These are phyloP conservation scores for Penicillium argentinense DNA, from an alignment of 495 filamentous ascomycete species.

Conservation along the genomic window DNA sequence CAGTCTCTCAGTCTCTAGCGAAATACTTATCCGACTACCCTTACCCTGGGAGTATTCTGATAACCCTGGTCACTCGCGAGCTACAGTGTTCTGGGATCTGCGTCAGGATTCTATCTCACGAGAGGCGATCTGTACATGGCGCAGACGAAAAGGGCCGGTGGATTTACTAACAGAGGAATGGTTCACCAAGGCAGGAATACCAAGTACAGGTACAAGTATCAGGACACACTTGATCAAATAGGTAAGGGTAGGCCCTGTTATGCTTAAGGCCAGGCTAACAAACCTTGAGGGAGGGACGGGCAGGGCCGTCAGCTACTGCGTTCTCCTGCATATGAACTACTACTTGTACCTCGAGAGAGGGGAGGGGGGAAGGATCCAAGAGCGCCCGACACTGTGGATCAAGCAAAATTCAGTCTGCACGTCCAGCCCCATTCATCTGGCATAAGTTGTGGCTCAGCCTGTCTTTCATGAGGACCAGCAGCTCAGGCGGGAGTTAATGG, in stretches of 20 bases:
- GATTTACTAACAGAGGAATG: constrained; percentile 21
- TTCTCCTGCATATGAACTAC: constrained; percentile 23
- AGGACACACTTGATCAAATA: constrained; percentile 23
- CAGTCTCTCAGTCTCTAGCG: constrained; percentile 9
- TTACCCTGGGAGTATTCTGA: neutral
- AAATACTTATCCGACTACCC: constrained; percentile 8
- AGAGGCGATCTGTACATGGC: constrained; percentile 10
- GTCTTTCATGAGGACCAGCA: constrained; percentile 7
- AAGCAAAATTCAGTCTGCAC: constrained; percentile 12
- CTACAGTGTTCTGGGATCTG: constrained; percentile 9
- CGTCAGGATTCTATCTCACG: constrained; percentile 6
- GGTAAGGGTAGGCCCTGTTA: constrained; percentile 1
- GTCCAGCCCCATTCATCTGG: constrained; percentile 5
- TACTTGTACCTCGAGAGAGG: constrained; percentile 12
- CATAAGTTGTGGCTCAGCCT: constrained; percentile 6
- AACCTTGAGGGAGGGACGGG: constrained; percentile 23
- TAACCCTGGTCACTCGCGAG: constrained; percentile 7
- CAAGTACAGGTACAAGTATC: constrained; percentile 23
- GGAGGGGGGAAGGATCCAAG: no score
- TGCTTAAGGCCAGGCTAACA: constrained; percentile 22
- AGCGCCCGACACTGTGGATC: constrained; percentile 30
- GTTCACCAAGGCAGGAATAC: constrained; percentile 16
- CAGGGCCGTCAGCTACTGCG: constrained; percentile 25
- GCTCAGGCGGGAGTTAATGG: constrained; percentile 15
- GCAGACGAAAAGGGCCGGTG: constrained; percentile 20